Evolutionary conservation across 805 yeast genomes (phyloP).

Genomic region (Starmerella vaccinii): DNA sequence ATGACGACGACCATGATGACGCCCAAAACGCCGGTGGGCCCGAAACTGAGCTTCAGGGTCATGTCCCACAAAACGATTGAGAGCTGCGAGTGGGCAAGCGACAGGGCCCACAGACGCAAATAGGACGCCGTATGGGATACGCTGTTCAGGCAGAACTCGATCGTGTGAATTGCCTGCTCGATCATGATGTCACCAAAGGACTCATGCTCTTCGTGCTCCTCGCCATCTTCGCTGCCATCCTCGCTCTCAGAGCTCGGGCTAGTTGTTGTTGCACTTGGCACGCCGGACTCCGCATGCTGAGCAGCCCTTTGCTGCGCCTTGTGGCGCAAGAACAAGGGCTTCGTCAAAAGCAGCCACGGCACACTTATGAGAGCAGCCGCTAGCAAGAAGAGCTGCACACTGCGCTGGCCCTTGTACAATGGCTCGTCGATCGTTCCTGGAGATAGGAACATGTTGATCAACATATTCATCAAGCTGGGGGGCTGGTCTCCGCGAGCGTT

Average conservation of each 20-base stretch:
- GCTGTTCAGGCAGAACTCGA: slow-evolving; percentile 93
- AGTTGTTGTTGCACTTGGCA: not conserved
- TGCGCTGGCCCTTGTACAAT: slow-evolving; percentile 68
- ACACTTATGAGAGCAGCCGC: slow-evolving; percentile 77
- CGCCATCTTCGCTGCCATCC: slow-evolving; percentile 36
- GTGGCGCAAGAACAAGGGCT: slow-evolving; percentile 63
- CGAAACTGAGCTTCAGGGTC: slow-evolving; percentile 79
- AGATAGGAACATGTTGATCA: slow-evolving; percentile 86
- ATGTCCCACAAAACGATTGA: slow-evolving; percentile 92
- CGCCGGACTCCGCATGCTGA: slow-evolving; percentile 22
- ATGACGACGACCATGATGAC: slow-evolving; percentile 64
- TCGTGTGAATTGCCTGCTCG: slow-evolving; percentile 94
- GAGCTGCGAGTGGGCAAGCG: slow-evolving; percentile 92
- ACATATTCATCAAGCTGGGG: slow-evolving; percentile 88
- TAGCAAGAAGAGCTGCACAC: slow-evolving; percentile 61
- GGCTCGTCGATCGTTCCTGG: slow-evolving; percentile 83
- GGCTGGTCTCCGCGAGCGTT: slow-evolving; percentile 62
- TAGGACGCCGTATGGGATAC: slow-evolving; percentile 98
- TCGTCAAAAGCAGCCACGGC: slow-evolving; percentile 78
- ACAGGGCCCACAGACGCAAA: slow-evolving; percentile 91
- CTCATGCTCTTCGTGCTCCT: slow-evolving; percentile 46
- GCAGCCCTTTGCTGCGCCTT: slow-evolving; percentile 36
- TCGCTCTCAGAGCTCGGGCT: not conserved
- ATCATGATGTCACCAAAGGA: slow-evolving; percentile 89
- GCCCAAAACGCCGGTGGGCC: slow-evolving; percentile 53